Evolutionary conservation across 352 stramenopile genomes (phyloP).

Genomic region (Phytophthora sojae): DNA sequence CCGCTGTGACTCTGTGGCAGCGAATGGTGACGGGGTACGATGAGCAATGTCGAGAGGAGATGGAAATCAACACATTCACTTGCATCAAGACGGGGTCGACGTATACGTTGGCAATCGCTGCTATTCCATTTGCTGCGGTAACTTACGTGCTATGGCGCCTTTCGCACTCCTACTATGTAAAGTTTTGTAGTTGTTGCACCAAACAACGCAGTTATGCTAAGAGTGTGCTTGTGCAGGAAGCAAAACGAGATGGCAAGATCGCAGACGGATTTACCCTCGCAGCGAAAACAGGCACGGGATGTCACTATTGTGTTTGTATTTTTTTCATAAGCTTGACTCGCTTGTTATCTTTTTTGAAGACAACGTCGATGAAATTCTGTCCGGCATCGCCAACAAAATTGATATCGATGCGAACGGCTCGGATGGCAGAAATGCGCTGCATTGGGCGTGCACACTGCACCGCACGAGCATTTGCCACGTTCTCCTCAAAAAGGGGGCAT

Average conservation of each 20-base stretch:
- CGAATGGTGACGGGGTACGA: slow-evolving; percentile 64
- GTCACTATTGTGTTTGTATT: neutral
- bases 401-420: slow-evolving; percentile 80
- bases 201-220: neutral
- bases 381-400: slow-evolving; percentile 71
- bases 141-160: slow-evolving; percentile 71
- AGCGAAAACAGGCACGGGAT: slow-evolving; percentile 63
- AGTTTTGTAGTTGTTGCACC: neutral
- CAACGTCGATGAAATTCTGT: slow-evolving; percentile 79
- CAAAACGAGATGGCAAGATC: slow-evolving; percentile 50
- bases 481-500: slow-evolving; percentile 84
- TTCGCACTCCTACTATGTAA: slow-evolving; percentile 69
- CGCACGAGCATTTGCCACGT: slow-evolving; percentile 81
- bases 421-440: slow-evolving; percentile 79
- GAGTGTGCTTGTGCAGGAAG: slow-evolving; percentile 34
- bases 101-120: slow-evolving; percentile 48
- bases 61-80: slow-evolving; percentile 63
- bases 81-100: slow-evolving; percentile 59
- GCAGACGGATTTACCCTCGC: slow-evolving; percentile 78
- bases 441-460: slow-evolving; percentile 83
- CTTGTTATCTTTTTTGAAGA: slow-evolving; percentile 38
- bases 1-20: slow-evolving; percentile 66
- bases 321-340: neutral
- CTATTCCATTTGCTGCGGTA: slow-evolving; percentile 48
- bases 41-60: slow-evolving; percentile 42